Base-by-base conservation (phyloP, 106 monocot genomes). In the Dendrobium huoshanense region DNA sequence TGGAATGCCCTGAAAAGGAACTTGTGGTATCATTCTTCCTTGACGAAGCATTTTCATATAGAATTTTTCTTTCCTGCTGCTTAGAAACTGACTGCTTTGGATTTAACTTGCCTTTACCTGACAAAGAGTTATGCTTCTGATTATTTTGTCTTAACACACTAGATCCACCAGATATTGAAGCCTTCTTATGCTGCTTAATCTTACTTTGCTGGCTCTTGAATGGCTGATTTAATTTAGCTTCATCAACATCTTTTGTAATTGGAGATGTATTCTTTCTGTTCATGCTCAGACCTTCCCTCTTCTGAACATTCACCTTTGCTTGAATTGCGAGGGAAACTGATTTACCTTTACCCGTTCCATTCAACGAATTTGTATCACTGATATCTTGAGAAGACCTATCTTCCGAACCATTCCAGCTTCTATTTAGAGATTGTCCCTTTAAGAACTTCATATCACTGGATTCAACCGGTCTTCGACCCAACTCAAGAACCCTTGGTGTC, bases 301-400 rank as follows among this genome's bases (percentile, higher is more conserved):
- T 85, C 65, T 92, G 90, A 29, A 92, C 90, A 80, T 95, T 92
- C 2, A 85, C 90, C 87, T 95, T 92, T 11, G 92, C 92, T 83
- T 92, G 95, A 58, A 92, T 70, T 44, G 92, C 90, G 45, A 95
- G 85, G 37, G 90, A 92, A 33, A 92, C 70, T 3, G 92, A 90
- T 75, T 88, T 92, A 58, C 86, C 82, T 55, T 89, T 89, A 77
- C 75, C 67, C 78, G 81, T 90, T 24, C 72, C 68, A 78, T 84
- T 78, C 72, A 72, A 68, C 68, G 79, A 70, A 72, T 56, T 81
- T 22, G 74, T 65, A 80, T 80, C 81, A 79, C 45, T 44, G n/a
- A 29, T 64, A 45, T 47, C 20, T 49, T 79, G 73, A 77, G 79
- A 75, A 49, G 78, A 3, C 61, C 73, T 61, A 67, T 55, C 49